These are phyloP conservation scores for Fraxinus angustifolia DNA, from an alignment of 305 asterid species.

Conservation along the genomic window DNA sequence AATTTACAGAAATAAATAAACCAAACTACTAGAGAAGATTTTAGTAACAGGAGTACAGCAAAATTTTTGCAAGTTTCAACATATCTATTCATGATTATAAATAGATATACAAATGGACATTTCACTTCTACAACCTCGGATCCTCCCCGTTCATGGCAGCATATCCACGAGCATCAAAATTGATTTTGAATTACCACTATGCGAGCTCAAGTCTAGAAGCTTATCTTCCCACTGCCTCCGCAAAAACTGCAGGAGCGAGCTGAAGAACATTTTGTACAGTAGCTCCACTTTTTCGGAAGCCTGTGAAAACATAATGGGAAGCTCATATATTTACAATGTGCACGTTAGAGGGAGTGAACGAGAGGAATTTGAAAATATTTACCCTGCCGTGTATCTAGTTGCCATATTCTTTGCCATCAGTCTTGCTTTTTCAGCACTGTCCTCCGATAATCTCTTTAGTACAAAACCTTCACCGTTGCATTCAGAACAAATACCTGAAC, in stretches of 20 bases:
- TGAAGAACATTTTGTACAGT: slow-evolving; percentile 87
- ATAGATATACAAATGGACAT: neutral
- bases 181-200: neutral
- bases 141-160: neutral
- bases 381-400: slow-evolving; percentile 95
- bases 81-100: slow-evolving; percentile 12
- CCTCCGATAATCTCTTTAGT: slow-evolving; percentile 56
- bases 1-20: neutral
- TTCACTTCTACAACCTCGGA: neutral
- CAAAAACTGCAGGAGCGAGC: slow-evolving; percentile 68
- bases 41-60: neutral
- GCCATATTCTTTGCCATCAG: slow-evolving; percentile 56
- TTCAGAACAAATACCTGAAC: slow-evolving; percentile 73
- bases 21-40: neutral
- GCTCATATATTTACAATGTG: neutral
- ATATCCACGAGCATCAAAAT: slow-evolving; percentile 2
- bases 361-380: slow-evolving; percentile 15
- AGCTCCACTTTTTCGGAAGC: slow-evolving; percentile 98
- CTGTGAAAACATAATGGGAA: slow-evolving; percentile 21
- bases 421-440: slow-evolving; percentile 69
- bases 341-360: neutral
- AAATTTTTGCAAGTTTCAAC: neutral
- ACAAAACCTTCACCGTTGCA: slow-evolving; percentile 87
- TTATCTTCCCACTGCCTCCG: slow-evolving; percentile 71
- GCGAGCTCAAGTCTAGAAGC: slow-evolving; percentile 23